Base-by-base conservation (phyloP, 805 yeast genomes). In the Trichomonascus vanleenenianus region DNA sequence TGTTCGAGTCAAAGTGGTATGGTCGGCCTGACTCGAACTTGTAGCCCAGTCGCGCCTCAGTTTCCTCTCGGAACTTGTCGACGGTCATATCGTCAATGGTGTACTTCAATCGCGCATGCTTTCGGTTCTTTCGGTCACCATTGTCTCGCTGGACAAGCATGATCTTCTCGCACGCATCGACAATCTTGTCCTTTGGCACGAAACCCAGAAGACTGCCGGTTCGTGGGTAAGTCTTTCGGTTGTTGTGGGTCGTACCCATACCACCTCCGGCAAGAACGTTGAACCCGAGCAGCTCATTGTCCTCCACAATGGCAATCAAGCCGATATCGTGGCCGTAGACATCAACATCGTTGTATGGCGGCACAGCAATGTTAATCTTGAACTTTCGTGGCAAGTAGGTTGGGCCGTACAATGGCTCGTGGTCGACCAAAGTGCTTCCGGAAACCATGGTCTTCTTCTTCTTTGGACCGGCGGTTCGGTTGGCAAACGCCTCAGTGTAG, bases 241-340 rank as follows among this genome's bases (percentile, higher is more conserved):
- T 91, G 75, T 89, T 91, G 65, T 91, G 97, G 11, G 97, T 91
- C 36, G 95, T 78, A 58, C 97, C 97, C 97, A 91, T 91, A 74
- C 97, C 97, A 71, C 97, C 97, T 66, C 97, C 97, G 53, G 83
- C 95, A 50, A 84, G 75, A 44, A 91, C 78, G 59, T 91, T 91
- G 74, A 78, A 91, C 47, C 97, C 97, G 39, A 83, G 77, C 15
- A 76, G 73, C 45, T 73, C 67, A 58, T 80, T 74, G 40, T 67
- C 64, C 55, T 76, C 78, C 39, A 87, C 80, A 59, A 91, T 88
- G 30, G 96, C 88, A 63, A 91, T 78, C 55, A 91, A 73, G 55
- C 97, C 97, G 56, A 91, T 79, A 68, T 91, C 97, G 63, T 87
- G 93, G 8, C 95, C 95, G 71, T 85, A 91, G 7, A 87, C 96